Evolutionary conservation across 2,329 filamentous ascomycete genomes (phyloP).

Genomic region (Fusarium sarcochroum): DNA sequence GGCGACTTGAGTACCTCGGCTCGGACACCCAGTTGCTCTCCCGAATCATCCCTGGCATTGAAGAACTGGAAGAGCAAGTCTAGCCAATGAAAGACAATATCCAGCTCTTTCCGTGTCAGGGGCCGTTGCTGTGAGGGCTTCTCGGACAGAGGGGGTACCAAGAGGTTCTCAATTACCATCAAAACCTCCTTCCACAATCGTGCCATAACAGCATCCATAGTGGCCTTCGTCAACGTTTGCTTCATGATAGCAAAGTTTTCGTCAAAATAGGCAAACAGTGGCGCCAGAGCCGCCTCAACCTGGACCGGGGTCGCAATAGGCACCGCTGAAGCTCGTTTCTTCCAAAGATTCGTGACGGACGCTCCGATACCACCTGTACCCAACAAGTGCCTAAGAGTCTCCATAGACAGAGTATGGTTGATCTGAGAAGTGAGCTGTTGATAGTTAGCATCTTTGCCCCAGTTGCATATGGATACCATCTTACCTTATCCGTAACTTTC

Average conservation of each 20-base stretch:
- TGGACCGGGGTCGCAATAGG: conserved; percentile 78
- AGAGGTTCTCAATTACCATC: conserved; percentile 87
- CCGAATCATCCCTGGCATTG: conserved; percentile 87
- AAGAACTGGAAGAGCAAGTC: conserved; percentile 94
- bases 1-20: conserved; percentile 93
- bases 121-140: conserved; percentile 90
- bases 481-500: conserved; percentile 96
- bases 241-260: conserved; percentile 99
- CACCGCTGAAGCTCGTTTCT: conserved; percentile 68
- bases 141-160: conserved; percentile 95
- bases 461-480: conserved; percentile 33
- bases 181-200: conserved; percentile 98
- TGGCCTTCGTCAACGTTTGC: conserved; percentile 90
- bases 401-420: conserved; percentile 86
- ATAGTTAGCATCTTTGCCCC: conserved; percentile 20
- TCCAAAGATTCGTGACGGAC: conserved; percentile 78
- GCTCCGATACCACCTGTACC: conserved; percentile 78
- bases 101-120: conserved; percentile 87
- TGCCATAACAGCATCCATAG: conserved; percentile 99
- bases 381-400: conserved; percentile 82
- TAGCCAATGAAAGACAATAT: conserved; percentile 96
- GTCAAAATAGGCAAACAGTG: conserved; percentile 94
- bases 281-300: conserved; percentile 83
- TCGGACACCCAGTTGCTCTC: conserved; percentile 89
- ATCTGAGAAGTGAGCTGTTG: conserved; percentile 90